Evolutionary conservation across 257 asterid species (phyloP), one percentile per base, ranked within the genome.

Genomic region (Salvia rosmarinus): DNA sequence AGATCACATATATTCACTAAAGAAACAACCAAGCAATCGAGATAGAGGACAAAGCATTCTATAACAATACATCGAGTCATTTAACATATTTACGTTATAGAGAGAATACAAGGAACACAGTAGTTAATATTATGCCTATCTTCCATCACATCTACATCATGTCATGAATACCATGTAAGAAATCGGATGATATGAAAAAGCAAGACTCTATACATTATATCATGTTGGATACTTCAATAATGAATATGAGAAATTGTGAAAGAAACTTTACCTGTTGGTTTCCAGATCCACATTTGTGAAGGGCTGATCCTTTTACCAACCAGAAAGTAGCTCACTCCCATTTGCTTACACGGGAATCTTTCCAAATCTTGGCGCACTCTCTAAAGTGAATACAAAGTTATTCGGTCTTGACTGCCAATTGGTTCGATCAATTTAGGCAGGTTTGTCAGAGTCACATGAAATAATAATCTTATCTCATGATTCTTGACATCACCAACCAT

Each of bases 231-330:
- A 19, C 9, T 50, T 20, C 12, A 16, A 23, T 54, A 7, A 10
- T 20, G 35, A 23, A 37, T 37, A 37, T 5, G 42, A 5, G 42
- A 37, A 49, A 54, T 5, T 2, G 19, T 30, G 68, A 19, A 12
- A 35, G 25, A 72, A 21, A 11, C 19, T 37, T 46, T 78, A 81
- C 88, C 85, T 78, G 82, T 81, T 81, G 82, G 85, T 70, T 81
- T 83, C 77, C 23, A 83, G 90, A 79, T 78, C 88, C 85, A 77
- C 65, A 73, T 79, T 80, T 75, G 76, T 56, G 78, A 83, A 82
- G 87, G 82, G 77, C 75, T 70, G 82, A 79, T 80, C 95, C 88
- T 78, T 64, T 82, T 85, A 85, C 92, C 96, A 88, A 85, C 84
- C 80, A 59, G 84, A 82, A 86, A 83, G 85, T 83, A 78, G 73